These are phyloP conservation scores for Acrocalymma vagum DNA, from an alignment of 2,329 filamentous ascomycete species.

Conservation along the genomic window DNA sequence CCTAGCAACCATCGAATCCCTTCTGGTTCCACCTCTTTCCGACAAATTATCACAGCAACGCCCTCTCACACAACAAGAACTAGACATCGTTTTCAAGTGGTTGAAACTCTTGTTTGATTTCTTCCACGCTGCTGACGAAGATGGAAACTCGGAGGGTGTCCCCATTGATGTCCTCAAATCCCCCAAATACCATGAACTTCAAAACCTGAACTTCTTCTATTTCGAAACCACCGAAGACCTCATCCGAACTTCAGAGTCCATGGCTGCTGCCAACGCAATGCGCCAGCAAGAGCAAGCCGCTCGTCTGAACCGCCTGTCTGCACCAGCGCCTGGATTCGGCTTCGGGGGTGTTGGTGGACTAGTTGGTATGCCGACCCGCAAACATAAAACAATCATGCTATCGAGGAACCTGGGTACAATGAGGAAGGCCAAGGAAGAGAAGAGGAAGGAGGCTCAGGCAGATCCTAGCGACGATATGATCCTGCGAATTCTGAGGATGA, in stretches of 20 bases:
- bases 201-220: slow-evolving; percentile 98
- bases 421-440: slow-evolving; percentile 94
- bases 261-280: slow-evolving; percentile 86
- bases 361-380: slow-evolving; percentile 67
- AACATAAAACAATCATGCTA: slow-evolving; percentile 78
- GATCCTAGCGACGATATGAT: slow-evolving; percentile 99
- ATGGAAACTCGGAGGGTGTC: slow-evolving; percentile 86
- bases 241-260: slow-evolving; percentile 93
- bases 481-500: slow-evolving; percentile 90
- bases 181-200: slow-evolving; percentile 97
- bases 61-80: slow-evolving; percentile 83
- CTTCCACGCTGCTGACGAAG: slow-evolving; percentile 92
- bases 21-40: slow-evolving; percentile 91
- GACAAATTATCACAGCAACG: slow-evolving; percentile 92
- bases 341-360: slow-evolving; percentile 61
- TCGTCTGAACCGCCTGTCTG: slow-evolving; percentile 73
- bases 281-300: slow-evolving; percentile 70
- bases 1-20: slow-evolving; percentile 84
- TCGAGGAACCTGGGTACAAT: slow-evolving; percentile 94
- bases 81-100: slow-evolving; percentile 96
- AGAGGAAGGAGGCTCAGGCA: slow-evolving; percentile 92
- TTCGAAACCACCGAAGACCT: slow-evolving; percentile 91
- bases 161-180: slow-evolving; percentile 92
- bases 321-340: slow-evolving; percentile 66
- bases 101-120: slow-evolving; percentile 89